Conservation (phyloP, 371 early-diverging fungal genomes). For the Chytridium lagenaria region DNA sequence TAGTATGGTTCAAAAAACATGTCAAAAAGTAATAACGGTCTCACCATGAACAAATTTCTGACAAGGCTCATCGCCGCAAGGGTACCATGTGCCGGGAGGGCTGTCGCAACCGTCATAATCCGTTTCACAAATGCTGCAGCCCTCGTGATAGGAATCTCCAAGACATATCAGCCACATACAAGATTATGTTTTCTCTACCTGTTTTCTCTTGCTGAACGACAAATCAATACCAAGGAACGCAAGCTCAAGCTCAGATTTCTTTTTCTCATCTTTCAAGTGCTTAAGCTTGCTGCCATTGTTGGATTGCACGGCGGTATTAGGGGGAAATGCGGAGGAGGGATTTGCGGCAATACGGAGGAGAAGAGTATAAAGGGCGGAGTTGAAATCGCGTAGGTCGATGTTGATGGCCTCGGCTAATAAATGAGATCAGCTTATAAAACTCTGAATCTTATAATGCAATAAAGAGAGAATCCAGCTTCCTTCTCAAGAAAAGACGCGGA, state of each 20-base stretch:
- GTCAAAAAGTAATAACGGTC: no score
- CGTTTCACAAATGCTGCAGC: conserved; percentile 72
- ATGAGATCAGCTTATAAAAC: no score
- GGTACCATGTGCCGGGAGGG: conserved; percentile 43
- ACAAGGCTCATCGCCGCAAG: neutral
- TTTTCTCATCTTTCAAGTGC: conserved; percentile 38
- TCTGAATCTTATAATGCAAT: no score
- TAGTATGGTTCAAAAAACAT: conserved; percentile 67
- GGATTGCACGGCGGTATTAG: conserved; percentile 59
- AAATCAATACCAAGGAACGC: conserved; percentile 79
- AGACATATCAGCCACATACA: no score
- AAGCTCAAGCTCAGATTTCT: conserved; percentile 76
- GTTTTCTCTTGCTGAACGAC: conserved; percentile 79
- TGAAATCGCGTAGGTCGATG: conserved; percentile 87
- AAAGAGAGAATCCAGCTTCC: no score
- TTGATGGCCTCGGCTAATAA: conserved; percentile 73
- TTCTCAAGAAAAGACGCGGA: no score
- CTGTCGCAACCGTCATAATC: conserved; percentile 59
- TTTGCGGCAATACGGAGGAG: conserved; percentile 69
- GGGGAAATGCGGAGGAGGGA: conserved; percentile 60
- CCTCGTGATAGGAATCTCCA: conserved; percentile 72
- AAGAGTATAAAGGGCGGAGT: conserved; percentile 76
- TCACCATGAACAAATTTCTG: neutral
- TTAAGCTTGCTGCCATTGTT: conserved; percentile 56
- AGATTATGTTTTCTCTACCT: no score